Conservation (phyloP, 2,329 filamentous ascomycete genomes). For the Neurospora crassa region DNA sequence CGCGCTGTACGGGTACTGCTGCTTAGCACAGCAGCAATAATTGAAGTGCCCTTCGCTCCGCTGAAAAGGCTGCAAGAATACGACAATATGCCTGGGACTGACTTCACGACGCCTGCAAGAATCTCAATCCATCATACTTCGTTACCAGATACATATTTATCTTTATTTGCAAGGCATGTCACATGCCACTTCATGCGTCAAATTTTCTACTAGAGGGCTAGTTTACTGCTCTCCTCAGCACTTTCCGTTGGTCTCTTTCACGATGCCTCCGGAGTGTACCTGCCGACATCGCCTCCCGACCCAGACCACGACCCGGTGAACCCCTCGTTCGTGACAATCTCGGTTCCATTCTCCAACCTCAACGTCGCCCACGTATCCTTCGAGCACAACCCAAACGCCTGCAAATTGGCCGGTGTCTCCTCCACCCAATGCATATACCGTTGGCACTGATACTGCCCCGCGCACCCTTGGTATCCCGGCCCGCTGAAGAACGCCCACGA, state of each 20-base stretch:
- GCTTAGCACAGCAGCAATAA: too few species aligned
- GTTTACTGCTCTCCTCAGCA: too few species aligned
- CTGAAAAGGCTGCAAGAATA: too few species aligned
- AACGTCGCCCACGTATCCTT: constrained; percentile 28
- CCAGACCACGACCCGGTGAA: constrained; percentile 27
- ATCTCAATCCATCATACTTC: too few species aligned
- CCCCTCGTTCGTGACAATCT: constrained; percentile 21
- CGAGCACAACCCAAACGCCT: constrained; percentile 32
- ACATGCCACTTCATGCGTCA: too few species aligned
- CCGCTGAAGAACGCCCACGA: constrained; percentile 35
- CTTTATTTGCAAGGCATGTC: too few species aligned
- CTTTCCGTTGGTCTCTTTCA: neutral
- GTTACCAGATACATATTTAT: rapidly evolving
- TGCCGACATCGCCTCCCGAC: constrained; percentile 25
- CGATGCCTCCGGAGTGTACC: constrained; percentile 21
- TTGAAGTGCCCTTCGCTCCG: too few species aligned
- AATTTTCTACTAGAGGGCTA: too few species aligned
- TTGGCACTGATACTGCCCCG: constrained; percentile 25
- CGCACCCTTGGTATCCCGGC: constrained; percentile 26
- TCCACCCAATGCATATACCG: constrained; percentile 30
- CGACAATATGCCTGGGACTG: too few species aligned
- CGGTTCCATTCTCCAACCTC: constrained; percentile 26
- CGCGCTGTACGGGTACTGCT: too few species aligned
- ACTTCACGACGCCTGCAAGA: too few species aligned
- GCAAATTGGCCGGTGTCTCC: constrained; percentile 27